Evolutionary conservation across 2,329 filamentous ascomycete genomes (phyloP).

Genomic region (Raffaelea ambrosiae): DNA sequence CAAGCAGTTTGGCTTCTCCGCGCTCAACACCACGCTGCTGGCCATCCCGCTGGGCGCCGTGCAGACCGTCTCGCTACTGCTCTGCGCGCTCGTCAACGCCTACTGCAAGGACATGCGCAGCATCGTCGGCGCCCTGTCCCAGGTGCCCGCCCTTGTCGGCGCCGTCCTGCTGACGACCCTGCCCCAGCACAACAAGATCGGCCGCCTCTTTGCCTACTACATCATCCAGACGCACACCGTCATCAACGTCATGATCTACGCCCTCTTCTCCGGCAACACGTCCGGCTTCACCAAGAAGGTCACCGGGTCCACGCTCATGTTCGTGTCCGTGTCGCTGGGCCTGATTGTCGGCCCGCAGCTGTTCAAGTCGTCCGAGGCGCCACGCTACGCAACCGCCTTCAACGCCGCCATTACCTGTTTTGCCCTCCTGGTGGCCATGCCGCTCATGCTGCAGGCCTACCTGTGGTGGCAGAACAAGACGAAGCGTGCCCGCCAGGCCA

Average conservation of each 20-base stretch:
- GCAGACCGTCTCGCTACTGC: constrained; percentile 51
- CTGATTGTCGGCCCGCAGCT: constrained; percentile 26
- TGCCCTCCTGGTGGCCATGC: constrained; percentile 35
- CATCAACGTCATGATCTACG: constrained; percentile 47
- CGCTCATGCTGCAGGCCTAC: constrained; percentile 40
- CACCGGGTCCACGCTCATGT: constrained; percentile 53
- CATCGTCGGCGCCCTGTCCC: constrained; percentile 27
- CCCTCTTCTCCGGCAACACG: constrained; percentile 53
- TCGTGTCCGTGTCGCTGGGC: constrained; percentile 52
- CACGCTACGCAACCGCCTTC: constrained; percentile 6
- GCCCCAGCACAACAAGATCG: constrained; percentile 35
- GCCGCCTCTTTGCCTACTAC: constrained; percentile 42
- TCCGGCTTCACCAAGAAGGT: constrained; percentile 64
- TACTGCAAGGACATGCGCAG: constrained; percentile 31
- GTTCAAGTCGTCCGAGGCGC: constrained; percentile 4
- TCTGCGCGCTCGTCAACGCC: constrained; percentile 36
- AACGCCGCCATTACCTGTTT: constrained; percentile 49
- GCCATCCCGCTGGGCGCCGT: constrained; percentile 54
- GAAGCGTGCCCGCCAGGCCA: constrained; percentile 28
- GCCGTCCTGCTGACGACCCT: constrained; percentile 39
- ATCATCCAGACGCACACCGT: constrained; percentile 44
- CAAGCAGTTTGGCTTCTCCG: constrained; percentile 46
- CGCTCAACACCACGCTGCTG: constrained; percentile 48
- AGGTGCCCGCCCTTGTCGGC: constrained; percentile 28
- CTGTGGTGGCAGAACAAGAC: constrained; percentile 39